Evolutionary conservation across 2,329 filamentous ascomycete genomes (phyloP).

Genomic region (Fusarium nurragi): DNA sequence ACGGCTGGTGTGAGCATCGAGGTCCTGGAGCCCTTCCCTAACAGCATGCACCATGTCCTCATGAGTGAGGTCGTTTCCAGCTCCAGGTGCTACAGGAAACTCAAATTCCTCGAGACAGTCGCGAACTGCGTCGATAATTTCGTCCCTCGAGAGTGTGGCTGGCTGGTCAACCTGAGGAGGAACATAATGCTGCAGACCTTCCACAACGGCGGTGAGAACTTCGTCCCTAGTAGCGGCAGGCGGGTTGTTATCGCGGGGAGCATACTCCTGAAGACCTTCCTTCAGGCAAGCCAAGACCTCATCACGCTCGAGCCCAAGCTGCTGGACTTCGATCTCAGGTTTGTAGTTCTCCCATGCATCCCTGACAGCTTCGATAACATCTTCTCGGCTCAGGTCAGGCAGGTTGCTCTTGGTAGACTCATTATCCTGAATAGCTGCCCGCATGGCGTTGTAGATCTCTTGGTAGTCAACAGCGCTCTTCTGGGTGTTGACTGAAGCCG

Average conservation of each 20-base stretch:
- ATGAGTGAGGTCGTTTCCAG: constrained; percentile 62
- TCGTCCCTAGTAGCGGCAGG: constrained; percentile 80
- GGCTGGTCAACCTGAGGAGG: constrained; percentile 78
- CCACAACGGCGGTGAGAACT: constrained; percentile 84
- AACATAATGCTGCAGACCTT: constrained; percentile 82
- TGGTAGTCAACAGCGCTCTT: constrained; percentile 75
- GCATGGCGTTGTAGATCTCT: constrained; percentile 86
- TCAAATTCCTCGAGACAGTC: constrained; percentile 89
- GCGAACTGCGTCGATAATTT: constrained; percentile 83
- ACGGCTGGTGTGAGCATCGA: constrained; percentile 57
- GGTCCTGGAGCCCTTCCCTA: constrained; percentile 64
- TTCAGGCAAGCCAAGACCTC: constrained; percentile 88
- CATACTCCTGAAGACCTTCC: constrained; percentile 84
- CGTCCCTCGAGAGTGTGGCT: constrained; percentile 77
- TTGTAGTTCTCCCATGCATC: constrained; percentile 96
- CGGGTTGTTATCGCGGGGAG: constrained; percentile 61
- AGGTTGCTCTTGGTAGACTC: constrained; percentile 55
- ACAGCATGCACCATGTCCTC: constrained; percentile 73
- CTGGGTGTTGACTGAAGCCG: constrained; percentile 69
- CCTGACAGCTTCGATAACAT: constrained; percentile 85
- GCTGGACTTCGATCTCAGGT: constrained; percentile 89
- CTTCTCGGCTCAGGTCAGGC: constrained; percentile 73
- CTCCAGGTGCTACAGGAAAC: constrained; percentile 70
- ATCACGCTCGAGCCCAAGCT: constrained; percentile 88
- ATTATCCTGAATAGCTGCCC: constrained; percentile 74